Conservation (phyloP, 805 yeast genomes). For the Candida xiaguanensis region DNA sequence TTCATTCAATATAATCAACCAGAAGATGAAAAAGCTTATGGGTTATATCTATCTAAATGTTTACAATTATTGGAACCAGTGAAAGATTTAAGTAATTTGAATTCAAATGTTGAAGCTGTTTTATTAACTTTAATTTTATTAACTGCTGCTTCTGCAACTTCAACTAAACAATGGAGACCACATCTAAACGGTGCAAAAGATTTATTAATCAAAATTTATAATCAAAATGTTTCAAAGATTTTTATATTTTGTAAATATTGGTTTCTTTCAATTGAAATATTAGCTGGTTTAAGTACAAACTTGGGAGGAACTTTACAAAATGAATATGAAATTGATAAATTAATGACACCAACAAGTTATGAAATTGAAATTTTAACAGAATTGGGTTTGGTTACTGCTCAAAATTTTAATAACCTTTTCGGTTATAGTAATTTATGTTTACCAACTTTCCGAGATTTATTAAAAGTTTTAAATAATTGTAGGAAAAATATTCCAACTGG, state of each 20-base stretch:
- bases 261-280: conserved; percentile 51
- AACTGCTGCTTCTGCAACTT: conserved; percentile 56
- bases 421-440: conserved; percentile 42
- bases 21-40: conserved; percentile 61
- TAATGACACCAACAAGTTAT: conserved; percentile 18
- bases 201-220: conserved; percentile 40
- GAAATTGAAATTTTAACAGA: conserved; percentile 31
- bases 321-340: conserved; percentile 41
- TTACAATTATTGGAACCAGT: conserved; percentile 42
- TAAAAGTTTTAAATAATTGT: conserved; percentile 22
- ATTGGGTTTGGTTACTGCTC: conserved; percentile 33
- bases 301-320: conserved; percentile 52
- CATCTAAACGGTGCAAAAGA: conserved; percentile 63
- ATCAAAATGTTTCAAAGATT: conserved; percentile 28
- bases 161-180: conserved; percentile 56
- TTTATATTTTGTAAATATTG: conserved; percentile 53
- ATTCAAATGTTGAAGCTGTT: conserved; percentile 57
- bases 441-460: conserved; percentile 26
- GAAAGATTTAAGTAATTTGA: conserved; percentile 12
- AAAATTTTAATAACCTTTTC: conserved; percentile 41
- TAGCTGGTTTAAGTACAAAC: conserved; percentile 52
- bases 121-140: conserved; percentile 60
- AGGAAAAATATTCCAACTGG: conserved; percentile 9
- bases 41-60: conserved; percentile 59
- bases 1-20: conserved; percentile 38